Evolutionary conservation across 306 rosid species (phyloP), one percentile per base, ranked within the genome.

Genomic region (Sophora flavescens): DNA sequence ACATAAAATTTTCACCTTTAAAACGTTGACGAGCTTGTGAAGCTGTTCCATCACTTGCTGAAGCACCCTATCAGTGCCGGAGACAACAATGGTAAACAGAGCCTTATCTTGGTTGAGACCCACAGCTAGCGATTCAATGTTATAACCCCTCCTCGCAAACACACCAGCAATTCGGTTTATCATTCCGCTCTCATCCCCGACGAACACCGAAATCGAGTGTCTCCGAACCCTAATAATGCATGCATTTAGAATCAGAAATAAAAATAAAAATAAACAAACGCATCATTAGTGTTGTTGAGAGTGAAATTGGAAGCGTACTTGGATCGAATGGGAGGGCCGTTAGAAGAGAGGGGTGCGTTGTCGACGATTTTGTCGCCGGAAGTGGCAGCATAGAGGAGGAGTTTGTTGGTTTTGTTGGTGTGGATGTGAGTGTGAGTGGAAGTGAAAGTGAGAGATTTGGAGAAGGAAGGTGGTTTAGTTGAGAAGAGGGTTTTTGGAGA

Each of bases 131-230:
- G 97, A 92, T 72, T 90, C 97, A 18, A 92, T 90, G 85, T 92
- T 92, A 59, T 84, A 92, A 8, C 97, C 97, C 75, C 96, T 84
- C 51, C 97, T 67, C 0, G 97, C 96, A 32, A 92, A 92, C 6
- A 92, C 97, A 22, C 96, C 96, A 1, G 96, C 87, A 42, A 92
- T 92, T 72, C 96, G 83, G 52, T 92, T 90, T 30, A 90, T 92
- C 97, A 92, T 89, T 75, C 97, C 97, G 56, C 93, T 90, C 80
- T 92, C 97, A 48, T 92, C 97, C 0, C 96, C 96, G 30, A 92
- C 97, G 71, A 92, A 92, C 58, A 92, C 97, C 32, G 96, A 90
- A 69, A 92, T 90, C 32, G 96, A 86, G 77, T 90, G 97, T 51
- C 96, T 72, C 70, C 85, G 80, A 76, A 88, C 91, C 84, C 95